A percentile compares a stretch with the other conserved stretches of the same genome.
These are phyloP conservation scores for Auricularia sp. DNA, from an alignment of 768 basidiomycete species.

Conservation along the genomic window DNA sequence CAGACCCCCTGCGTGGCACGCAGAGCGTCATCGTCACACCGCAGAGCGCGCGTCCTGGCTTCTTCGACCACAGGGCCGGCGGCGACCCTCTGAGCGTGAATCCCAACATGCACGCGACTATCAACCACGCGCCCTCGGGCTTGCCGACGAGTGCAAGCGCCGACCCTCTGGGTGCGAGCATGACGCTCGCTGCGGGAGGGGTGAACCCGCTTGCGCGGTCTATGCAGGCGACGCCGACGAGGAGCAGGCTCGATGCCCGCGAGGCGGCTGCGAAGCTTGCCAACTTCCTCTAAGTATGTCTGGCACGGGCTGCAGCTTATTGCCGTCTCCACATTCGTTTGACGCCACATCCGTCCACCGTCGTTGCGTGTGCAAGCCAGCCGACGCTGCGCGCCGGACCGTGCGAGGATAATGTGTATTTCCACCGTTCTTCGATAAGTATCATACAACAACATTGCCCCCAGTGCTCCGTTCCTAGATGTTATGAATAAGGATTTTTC, in stretches of 20 bases:
- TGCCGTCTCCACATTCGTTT: too few species aligned
- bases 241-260: constrained; percentile 70
- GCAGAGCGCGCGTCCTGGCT: neutral
- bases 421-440: too few species aligned
- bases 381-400: too few species aligned
- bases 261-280: constrained; percentile 85
- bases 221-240: constrained; percentile 59
- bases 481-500: too few species aligned
- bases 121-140: neutral
- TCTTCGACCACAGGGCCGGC: neutral
- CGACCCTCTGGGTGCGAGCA: constrained; percentile 19
- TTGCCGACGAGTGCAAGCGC: neutral
- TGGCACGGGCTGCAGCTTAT: too few species aligned
- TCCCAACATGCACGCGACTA: neutral
- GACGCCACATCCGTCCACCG: too few species aligned
- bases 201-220: constrained; percentile 60
- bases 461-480: too few species aligned
- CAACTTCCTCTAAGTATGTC: constrained; percentile 31
- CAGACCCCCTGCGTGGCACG: constrained; percentile 10
- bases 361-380: too few species aligned
- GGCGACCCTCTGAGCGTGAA: neutral
- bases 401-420: too few species aligned
- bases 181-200: constrained; percentile 25
- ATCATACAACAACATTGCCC: too few species aligned
- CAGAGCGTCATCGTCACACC: neutral